phyloP scores from a whole-genome alignment of 371 early-diverging fungal species.

The Fennellomyces sp. region DNA sequence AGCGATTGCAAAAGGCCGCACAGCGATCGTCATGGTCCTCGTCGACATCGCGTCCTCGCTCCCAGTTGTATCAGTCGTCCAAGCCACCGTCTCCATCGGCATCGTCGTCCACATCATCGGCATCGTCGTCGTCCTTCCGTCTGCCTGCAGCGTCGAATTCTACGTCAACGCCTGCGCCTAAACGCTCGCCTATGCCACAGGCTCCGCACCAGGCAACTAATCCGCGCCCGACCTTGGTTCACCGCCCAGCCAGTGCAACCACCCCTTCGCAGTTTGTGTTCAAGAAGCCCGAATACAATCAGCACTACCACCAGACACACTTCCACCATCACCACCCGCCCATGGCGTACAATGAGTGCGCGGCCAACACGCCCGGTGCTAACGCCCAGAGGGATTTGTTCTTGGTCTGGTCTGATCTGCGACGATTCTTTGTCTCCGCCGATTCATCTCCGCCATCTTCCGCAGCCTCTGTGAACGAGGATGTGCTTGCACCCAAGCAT shows the following conservation, averaged over 20 bases:
- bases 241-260: constrained; percentile 21
- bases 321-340: constrained; percentile 26
- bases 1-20: constrained; percentile 25
- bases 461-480: constrained; percentile 5
- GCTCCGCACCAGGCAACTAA: constrained; percentile 5
- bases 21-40: not conserved
- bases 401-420: constrained; percentile 26
- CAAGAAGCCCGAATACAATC: constrained; percentile 40
- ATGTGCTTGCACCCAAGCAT: not conserved
- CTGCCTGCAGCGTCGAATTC: constrained; percentile 8
- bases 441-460: constrained; percentile 16
- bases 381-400: constrained; percentile 13
- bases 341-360: not conserved
- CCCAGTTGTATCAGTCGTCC: constrained; percentile 39
- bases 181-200: not conserved
- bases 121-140: constrained; percentile 6
- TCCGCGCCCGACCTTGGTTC: constrained; percentile 15
- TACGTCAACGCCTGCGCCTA: constrained; percentile 4
- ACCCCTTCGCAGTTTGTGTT: constrained; percentile 47
- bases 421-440: constrained; percentile 27
- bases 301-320: constrained; percentile 40
- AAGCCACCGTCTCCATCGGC: constrained; percentile 26
- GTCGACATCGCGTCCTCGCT: constrained; percentile 25
- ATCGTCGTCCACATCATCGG: constrained; percentile 20
- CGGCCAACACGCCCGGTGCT: not conserved